Evolutionary conservation across 306 rosid genomes (phyloP).

Genomic region (Luffa aegyptiaca): DNA sequence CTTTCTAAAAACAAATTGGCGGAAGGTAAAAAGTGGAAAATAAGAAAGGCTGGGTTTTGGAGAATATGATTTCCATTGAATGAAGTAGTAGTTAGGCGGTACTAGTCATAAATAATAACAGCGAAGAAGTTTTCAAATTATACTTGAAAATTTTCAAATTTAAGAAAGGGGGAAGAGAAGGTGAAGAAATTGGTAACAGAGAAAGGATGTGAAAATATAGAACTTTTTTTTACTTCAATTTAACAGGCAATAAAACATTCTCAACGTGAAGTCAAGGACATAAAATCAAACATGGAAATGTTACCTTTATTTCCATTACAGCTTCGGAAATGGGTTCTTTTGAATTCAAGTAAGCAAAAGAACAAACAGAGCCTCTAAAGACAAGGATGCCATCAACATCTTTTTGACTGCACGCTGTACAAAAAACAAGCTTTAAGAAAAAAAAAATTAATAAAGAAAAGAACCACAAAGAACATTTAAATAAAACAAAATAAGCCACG

Average conservation of each 20-base stretch:
- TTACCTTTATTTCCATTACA: constrained; percentile 67
- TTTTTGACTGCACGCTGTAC: constrained; percentile 62
- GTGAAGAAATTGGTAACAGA: not conserved
- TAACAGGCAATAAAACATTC: not conserved
- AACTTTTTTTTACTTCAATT: not conserved
- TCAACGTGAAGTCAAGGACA: not conserved
- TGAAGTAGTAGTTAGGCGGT: not conserved
- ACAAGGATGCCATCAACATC: constrained; percentile 55
- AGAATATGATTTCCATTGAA: not conserved
- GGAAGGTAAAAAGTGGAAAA: not conserved
- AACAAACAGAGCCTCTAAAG: constrained; percentile 64
- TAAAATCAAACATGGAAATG: not conserved
- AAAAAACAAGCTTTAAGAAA: constrained; percentile 5
- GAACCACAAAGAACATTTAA: not conserved
- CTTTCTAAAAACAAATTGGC: not conserved
- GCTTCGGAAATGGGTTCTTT: constrained; percentile 78
- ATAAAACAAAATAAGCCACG: not conserved
- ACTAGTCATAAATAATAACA: not conserved
- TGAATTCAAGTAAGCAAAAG: constrained; percentile 66
- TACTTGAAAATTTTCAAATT: not conserved
- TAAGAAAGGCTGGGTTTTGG: not conserved
- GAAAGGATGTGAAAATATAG: not conserved
- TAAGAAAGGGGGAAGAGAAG: too few relatives aligned
- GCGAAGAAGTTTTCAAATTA: not conserved
- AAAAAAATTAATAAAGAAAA: not conserved